A percentile compares a stretch with the other conserved stretches of the same genome.
Conservation (phyloP, 2,329 filamentous ascomycete genomes). For the Diplocarpon rosae region DNA sequence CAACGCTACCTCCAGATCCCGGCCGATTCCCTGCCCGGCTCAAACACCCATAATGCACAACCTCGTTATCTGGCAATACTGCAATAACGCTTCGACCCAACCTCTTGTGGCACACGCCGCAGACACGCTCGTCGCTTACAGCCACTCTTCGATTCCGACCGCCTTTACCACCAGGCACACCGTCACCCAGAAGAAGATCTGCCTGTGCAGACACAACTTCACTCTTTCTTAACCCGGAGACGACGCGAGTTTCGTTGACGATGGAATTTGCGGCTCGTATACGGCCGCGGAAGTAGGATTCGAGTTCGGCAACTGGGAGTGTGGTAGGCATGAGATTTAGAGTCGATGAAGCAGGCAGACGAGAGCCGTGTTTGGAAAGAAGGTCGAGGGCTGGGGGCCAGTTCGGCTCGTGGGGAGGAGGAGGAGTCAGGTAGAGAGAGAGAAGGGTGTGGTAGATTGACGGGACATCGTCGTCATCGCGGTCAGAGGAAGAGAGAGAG, state of each 20-base stretch:
- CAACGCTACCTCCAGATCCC: slow-evolving; percentile 24
- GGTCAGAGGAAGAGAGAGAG: slow-evolving; percentile 27
- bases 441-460: slow-evolving; percentile 91
- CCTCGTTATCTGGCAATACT: slow-evolving; percentile 72
- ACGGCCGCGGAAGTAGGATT: slow-evolving; percentile 83
- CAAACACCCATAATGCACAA: slow-evolving; percentile 74
- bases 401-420: slow-evolving; percentile 58
- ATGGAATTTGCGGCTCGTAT: slow-evolving; percentile 78
- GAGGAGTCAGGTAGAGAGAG: slow-evolving; percentile 77
- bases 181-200: slow-evolving; percentile 61
- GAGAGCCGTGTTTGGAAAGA: slow-evolving; percentile 84
- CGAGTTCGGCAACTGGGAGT: slow-evolving; percentile 67
- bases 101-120: slow-evolving; percentile 85
- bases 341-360: slow-evolving; percentile 78
- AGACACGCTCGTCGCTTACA: slow-evolving; percentile 79
- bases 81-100: slow-evolving; percentile 85
- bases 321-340: slow-evolving; percentile 74
- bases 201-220: slow-evolving; percentile 70
- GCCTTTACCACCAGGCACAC: slow-evolving; percentile 38
- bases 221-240: slow-evolving; percentile 65
- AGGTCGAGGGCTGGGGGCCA: slow-evolving; percentile 74
- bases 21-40: slow-evolving; percentile 39
- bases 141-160: slow-evolving; percentile 60
- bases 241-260: slow-evolving; percentile 69
- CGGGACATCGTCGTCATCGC: slow-evolving; percentile 43